These are phyloP conservation scores for Xerocomus amazonicus DNA, from an alignment of 1,284 basidiomycete species.

Conservation along the genomic window DNA sequence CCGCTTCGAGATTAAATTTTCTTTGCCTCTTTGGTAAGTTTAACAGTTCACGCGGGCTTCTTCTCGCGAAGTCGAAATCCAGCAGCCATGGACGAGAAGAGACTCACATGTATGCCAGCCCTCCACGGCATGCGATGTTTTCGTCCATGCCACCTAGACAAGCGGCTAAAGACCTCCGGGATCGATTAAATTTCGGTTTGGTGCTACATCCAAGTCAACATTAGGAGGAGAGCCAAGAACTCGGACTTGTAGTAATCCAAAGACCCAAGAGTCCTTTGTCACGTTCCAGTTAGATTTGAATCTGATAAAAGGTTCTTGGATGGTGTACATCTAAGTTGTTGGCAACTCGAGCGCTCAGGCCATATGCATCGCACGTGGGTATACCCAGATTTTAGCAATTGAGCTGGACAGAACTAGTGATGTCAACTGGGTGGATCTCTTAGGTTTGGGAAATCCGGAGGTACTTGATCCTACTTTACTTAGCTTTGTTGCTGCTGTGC, in stretches of 20 bases:
- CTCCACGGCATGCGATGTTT: constrained; percentile 51
- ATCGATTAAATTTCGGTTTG: constrained; percentile 45
- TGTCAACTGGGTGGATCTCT: no score
- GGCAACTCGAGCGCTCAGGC: constrained; percentile 37
- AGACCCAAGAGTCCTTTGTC: constrained; percentile 49
- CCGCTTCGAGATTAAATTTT: constrained; percentile 50
- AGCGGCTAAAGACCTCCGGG: constrained; percentile 40
- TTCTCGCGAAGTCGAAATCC: constrained; percentile 61
- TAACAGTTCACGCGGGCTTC: constrained; percentile 62
- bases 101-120: constrained; percentile 65
- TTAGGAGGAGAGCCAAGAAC: constrained; percentile 66
- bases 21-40: constrained; percentile 55
- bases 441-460: no score
- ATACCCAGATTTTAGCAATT: no score
- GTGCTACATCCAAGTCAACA: constrained; percentile 46
- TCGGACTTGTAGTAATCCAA: constrained; percentile 69
- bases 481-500: no score
- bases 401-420: no score
- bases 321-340: constrained; percentile 49
- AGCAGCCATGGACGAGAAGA: constrained; percentile 57
- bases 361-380: no score
- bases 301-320: constrained; percentile 44
- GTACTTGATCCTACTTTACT: no score
- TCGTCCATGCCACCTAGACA: constrained; percentile 25
- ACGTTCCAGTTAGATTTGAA: constrained; percentile 77